Evolutionary conservation across 768 basidiomycete genomes (phyloP), one percentile per base, ranked within the genome.

Genomic region (Mycena floridula): DNA sequence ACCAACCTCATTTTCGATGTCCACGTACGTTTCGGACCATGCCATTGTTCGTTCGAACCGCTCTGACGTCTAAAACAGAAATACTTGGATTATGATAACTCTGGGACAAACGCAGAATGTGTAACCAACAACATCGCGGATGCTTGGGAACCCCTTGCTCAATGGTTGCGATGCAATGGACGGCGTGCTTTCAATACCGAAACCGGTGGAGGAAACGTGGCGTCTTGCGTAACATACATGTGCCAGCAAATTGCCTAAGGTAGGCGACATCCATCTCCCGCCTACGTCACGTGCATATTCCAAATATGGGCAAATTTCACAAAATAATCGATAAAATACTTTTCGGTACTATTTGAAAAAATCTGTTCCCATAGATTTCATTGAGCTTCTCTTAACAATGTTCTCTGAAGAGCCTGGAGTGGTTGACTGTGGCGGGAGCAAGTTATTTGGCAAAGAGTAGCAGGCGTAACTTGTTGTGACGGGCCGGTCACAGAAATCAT

Each of bases 111-210:
- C 7, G 18, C 32, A 18, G 71, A 70, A 25, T 82, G 81, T 47
- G 63, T 67, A 4, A 81, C 73, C 8, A 74, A 79, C 58, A 77
- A 77, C 61, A 77, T 74, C 35, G 66, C 64, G 20, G 56, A 59
- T 9, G 60, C 70, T 4, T 74, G 76, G 70, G 54, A 50, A 2
- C 68, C 72, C 5, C 66, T 80, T n/a, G 60, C 69, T 2, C 53
- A 57, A 15, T 81, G 72, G 71, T 66, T 81, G 3, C 67, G 74
- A 26, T 55, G 56, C 39, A 70, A 78, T 38, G 64, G 64, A 2
- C 65, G 79, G 15, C 73, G 76, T 50, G 80, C 78, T 1, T 61
- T 82, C 52, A 72, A 79, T 55, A 74, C 77, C 8, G 80, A 82
- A 54, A 80, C 77, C 2, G 80, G 80, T 28, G 80, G 77, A 15